A percentile compares a stretch with the other conserved stretches of the same genome.
These are phyloP conservation scores for Fusarium agapanthi DNA, from an alignment of 2,329 filamentous ascomycete genomes.

Conservation along the genomic window DNA sequence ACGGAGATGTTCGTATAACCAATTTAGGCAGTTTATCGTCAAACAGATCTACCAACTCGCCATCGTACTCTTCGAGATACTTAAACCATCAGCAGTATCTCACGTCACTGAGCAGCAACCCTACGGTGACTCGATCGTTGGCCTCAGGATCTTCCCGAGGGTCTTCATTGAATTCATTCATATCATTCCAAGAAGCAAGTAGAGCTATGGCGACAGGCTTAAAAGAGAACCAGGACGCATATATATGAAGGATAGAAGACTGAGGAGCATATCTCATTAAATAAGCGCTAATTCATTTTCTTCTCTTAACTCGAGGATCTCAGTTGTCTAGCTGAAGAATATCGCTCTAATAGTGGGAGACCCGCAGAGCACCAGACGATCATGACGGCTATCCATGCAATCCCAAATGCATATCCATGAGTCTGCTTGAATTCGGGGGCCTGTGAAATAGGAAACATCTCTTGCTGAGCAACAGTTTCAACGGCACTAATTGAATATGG, in stretches of 20 bases:
- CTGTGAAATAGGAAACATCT: no score
- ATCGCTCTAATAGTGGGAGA: no score
- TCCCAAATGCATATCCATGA: no score
- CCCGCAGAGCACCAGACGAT: no score
- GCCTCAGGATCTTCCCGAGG: accelerated
- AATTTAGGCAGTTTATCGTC: accelerated
- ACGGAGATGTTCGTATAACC: accelerated
- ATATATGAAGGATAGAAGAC: accelerated
- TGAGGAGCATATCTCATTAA: not conserved
- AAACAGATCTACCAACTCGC: accelerated
- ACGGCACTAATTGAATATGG: no score
- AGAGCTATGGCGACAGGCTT: accelerated
- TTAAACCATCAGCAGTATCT: accelerated
- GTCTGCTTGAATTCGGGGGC: no score
- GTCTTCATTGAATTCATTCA: not conserved
- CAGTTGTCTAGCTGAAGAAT: no score
- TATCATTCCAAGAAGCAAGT: not conserved
- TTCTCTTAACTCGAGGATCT: no score
- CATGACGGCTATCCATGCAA: no score
- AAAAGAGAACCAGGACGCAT: accelerated
- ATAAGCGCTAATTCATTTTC: accelerated
- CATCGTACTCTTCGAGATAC: accelerated
- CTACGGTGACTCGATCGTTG: not conserved
- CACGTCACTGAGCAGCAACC: accelerated
- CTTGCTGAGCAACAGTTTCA: no score